phyloP scores from a whole-genome alignment of 1,284 basidiomycete genomes.

The Moniliella sp. region DNA sequence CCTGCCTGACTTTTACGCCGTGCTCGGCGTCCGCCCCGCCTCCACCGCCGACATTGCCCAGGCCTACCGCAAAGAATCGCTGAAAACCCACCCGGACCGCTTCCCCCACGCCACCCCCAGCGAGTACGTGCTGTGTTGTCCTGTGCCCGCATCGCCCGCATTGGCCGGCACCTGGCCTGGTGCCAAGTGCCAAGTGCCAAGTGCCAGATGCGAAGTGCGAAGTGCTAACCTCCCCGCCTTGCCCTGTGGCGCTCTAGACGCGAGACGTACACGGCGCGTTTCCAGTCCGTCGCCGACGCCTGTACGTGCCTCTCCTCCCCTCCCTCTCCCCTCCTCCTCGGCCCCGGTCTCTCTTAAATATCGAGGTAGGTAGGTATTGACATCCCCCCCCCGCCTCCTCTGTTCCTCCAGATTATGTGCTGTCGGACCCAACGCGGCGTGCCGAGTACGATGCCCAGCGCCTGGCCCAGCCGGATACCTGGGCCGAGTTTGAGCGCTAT shows the following conservation, averaged over 20 bases:
- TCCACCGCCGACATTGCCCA: conserved; percentile 51
- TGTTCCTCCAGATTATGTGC: conserved; percentile 52
- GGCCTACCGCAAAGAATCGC: conserved; percentile 61
- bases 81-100: conserved; percentile 63
- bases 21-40: conserved; percentile 40
- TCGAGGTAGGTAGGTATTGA: background rate
- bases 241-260: conserved; percentile 13
- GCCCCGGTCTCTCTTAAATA: background rate
- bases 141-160: too few relatives aligned
- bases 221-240: too few relatives aligned
- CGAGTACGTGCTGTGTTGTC: background rate
- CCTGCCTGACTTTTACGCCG: conserved; percentile 25
- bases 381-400: background rate
- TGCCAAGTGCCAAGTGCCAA: too few relatives aligned
- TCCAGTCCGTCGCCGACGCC: conserved; percentile 61
- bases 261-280: conserved; percentile 38
- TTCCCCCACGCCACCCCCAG: conserved; percentile 45
- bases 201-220: too few relatives aligned
- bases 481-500: conserved; percentile 28
- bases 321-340: background rate
- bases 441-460: conserved; percentile 47
- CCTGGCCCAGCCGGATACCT: conserved; percentile 41
- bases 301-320: conserved; percentile 32
- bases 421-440: conserved; percentile 53
- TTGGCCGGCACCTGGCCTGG: too few relatives aligned